Base-by-base conservation (phyloP, 805 yeast species). In the Spathaspora hagerdaliae region DNA sequence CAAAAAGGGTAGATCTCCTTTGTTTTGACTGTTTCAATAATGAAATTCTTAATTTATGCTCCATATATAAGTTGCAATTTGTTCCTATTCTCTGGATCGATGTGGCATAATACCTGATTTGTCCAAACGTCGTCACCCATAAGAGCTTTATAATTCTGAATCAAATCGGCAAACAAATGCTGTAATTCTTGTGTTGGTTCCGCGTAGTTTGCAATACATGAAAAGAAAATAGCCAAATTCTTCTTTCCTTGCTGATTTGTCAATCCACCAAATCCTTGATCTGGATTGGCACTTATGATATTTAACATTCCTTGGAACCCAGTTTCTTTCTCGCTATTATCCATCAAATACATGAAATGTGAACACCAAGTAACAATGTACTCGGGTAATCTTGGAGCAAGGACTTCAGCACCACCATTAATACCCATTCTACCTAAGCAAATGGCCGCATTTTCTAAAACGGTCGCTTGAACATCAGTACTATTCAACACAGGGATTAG, bases 401-500 rank as follows among this genome's bases (percentile, higher is more conserved):
- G 38, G 38, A 84, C 69, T 33, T 75, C 72, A 19, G 78, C 80
- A 14, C 63, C 66, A 1, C 92, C 82, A 45, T 75, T 69, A 15
- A 82, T 60, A 2, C 96, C 96, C 56, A 94, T 69, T 53, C 97
- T 76, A 12, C 98, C 98, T 42, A 92, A 71, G 31, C 97, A 84
- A 42, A 91, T 87, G 14, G 96, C 94, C 1, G 91, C 82, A 61
- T 94, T 94, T 59, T 91, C 97, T 51, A 85, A 59, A 5, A 91
- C 85, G 0, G 90, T 78, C 15, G 73, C 75, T 51, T 79, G 82
- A 4, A 79, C 73, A 50, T 80, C 79, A 19, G 71, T 50, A 44
- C 79, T 67, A 49, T 77, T 72, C 39, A 87, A 61, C n/a, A 84
- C 73, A 7, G 83, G 81, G 12, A 85, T 77, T 45, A 87, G 63